Evolutionary conservation across 768 basidiomycete genomes (phyloP).

Genomic region (Guyanaporus albipodus): DNA sequence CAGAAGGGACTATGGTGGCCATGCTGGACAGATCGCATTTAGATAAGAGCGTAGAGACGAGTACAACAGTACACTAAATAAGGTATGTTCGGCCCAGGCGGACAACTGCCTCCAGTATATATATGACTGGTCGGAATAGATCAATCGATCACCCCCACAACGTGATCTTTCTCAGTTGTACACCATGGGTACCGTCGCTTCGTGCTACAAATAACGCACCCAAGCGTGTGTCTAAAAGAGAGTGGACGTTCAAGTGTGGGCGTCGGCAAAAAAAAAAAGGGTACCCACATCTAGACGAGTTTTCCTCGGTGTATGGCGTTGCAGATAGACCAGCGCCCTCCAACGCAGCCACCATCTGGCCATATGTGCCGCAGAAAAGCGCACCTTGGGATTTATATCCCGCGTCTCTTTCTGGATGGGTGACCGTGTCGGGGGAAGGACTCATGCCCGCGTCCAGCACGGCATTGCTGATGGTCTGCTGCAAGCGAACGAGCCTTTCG

Average conservation of each 20-base stretch:
- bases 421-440: constrained; percentile 21
- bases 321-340: constrained; percentile 35
- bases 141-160: constrained; percentile 37
- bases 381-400: constrained; percentile 24
- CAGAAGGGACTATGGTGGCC: constrained; percentile 6
- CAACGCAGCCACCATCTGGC: constrained; percentile 39
- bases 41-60: not conserved
- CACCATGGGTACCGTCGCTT: constrained; percentile 23
- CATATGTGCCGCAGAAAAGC: constrained; percentile 42
- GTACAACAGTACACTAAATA: too few relatives aligned
- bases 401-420: not conserved
- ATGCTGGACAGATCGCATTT: constrained; percentile 9
- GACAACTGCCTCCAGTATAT: not conserved
- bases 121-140: too few relatives aligned
- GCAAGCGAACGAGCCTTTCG: constrained; percentile 27
- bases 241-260: not conserved
- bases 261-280: not conserved
- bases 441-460: constrained; percentile 41
- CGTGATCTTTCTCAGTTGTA: constrained; percentile 39
- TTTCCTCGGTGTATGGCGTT: constrained; percentile 28
- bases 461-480: constrained; percentile 35
- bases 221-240: constrained; percentile 34
- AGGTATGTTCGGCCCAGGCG: too few relatives aligned
- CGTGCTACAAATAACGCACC: constrained; percentile 40
- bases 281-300: constrained; percentile 32